phyloP scores from a whole-genome alignment of 148 eudicot genomes.

The Chenopodium quinoa region DNA sequence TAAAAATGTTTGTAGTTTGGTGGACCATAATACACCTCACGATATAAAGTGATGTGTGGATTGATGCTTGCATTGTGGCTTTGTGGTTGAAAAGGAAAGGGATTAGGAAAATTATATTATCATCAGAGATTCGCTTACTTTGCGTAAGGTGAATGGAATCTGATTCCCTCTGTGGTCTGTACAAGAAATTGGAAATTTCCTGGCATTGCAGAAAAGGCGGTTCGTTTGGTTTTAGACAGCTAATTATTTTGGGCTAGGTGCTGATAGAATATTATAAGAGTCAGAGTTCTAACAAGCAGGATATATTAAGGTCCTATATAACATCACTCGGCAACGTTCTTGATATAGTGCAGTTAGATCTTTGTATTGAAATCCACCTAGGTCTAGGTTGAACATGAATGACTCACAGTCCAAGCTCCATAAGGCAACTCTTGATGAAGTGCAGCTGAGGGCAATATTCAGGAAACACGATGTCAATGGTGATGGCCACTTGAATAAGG shows the following conservation, averaged over 20 bases:
- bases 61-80: not conserved
- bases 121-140: not conserved
- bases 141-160: constrained; percentile 8
- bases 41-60: not conserved
- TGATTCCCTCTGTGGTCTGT: constrained; percentile 4
- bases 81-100: not conserved
- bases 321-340: not conserved
- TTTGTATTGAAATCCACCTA: not conserved
- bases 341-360: not conserved
- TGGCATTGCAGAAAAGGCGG: not conserved
- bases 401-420: constrained; percentile 1
- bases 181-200: not conserved
- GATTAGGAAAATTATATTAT: not conserved
- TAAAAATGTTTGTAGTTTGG: not conserved
- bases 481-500: constrained; percentile 30
- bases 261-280: not conserved
- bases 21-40: not conserved
- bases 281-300: not conserved
- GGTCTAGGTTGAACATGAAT: not conserved
- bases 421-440: constrained; percentile 17
- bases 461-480: constrained; percentile 26
- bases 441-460: constrained; percentile 20
- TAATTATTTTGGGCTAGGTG: not conserved
- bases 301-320: not conserved
- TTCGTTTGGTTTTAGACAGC: not conserved